phyloP scores from a whole-genome alignment of 768 basidiomycete genomes.

The Rhizopogon vinicolor region DNA sequence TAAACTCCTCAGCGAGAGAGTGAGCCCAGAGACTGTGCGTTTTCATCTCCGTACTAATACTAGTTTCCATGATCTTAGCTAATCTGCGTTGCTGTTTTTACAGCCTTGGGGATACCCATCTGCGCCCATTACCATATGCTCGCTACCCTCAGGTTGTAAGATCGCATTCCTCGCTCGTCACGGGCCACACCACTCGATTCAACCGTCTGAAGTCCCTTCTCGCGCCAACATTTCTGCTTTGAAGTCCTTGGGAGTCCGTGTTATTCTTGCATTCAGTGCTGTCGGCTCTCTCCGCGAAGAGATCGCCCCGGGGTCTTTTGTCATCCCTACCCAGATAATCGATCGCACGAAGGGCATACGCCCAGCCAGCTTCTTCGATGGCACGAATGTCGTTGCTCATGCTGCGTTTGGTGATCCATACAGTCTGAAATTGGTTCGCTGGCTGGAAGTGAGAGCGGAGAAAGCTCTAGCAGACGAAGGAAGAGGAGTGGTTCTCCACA shows the following conservation, averaged over 20 bases:
- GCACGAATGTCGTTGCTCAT: constrained; percentile 79
- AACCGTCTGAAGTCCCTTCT: constrained; percentile 76
- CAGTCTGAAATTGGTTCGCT: constrained; percentile 53
- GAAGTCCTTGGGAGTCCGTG: constrained; percentile 86
- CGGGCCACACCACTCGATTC: constrained; percentile 72
- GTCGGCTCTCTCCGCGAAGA: constrained; percentile 95
- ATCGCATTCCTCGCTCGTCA: constrained; percentile 94
- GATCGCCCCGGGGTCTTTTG: constrained; percentile 85
- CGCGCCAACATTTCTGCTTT: constrained; percentile 95
- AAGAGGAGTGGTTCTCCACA: constrained; percentile 64
- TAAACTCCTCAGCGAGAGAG: constrained; percentile 48
- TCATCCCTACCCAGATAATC: constrained; percentile 88
- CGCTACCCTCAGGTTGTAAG: constrained; percentile 74
- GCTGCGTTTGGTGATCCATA: constrained; percentile 95
- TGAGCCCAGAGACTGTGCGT: constrained; percentile 79
- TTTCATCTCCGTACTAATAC: neutral
- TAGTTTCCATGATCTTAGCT: neutral
- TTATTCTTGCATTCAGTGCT: constrained; percentile 90
- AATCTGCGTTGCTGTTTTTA: neutral
- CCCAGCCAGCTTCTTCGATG: constrained; percentile 86
- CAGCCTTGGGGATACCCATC: constrained; percentile 94
- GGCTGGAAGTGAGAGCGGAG: constrained; percentile 63
- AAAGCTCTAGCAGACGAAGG: constrained; percentile 59
- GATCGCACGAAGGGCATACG: constrained; percentile 94
- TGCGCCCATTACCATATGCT: constrained; percentile 87